These are phyloP conservation scores for Rhizopus stolonifer DNA, from an alignment of 371 early-diverging fungal genomes.

Conservation along the genomic window DNA sequence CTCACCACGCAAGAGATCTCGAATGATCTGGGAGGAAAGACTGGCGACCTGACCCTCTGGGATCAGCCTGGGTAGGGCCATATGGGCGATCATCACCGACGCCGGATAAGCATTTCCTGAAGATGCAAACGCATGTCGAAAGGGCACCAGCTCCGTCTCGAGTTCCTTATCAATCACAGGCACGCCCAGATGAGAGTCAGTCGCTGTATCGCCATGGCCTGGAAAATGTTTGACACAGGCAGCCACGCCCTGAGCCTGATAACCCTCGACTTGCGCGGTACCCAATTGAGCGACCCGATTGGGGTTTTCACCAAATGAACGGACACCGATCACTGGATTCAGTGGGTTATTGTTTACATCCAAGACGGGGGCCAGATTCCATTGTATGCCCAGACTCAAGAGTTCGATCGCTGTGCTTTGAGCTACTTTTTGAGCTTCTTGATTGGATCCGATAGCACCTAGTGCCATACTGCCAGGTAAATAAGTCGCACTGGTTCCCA, in stretches of 20 bases:
- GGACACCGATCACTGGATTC: slow-evolving; percentile 53
- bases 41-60: slow-evolving; percentile 27
- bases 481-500: slow-evolving; percentile 42
- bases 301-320: slow-evolving; percentile 47
- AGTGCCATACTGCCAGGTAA: slow-evolving; percentile 49
- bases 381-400: slow-evolving; percentile 43
- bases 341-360: slow-evolving; percentile 53
- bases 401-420: slow-evolving; percentile 36
- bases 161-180: slow-evolving; percentile 52
- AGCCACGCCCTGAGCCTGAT: slow-evolving; percentile 33
- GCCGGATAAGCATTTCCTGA: slow-evolving; percentile 26
- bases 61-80: slow-evolving; percentile 39
- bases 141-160: slow-evolving; percentile 45
- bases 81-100: slow-evolving; percentile 52
- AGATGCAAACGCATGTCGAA: slow-evolving; percentile 24
- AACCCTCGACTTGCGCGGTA: slow-evolving; percentile 41
- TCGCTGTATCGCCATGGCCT: slow-evolving; percentile 56
- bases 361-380: slow-evolving; percentile 49
- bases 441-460: slow-evolving; percentile 37
- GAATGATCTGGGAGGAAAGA: slow-evolving; percentile 37
- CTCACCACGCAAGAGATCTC: slow-evolving; percentile 31
- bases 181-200: slow-evolving; percentile 50
- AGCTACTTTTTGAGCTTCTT: slow-evolving; percentile 37
- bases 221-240: slow-evolving; percentile 52
- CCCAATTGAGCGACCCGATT: slow-evolving; percentile 33